Percentiles rank a stretch among this genome's conserved stretches.
phyloP scores from a whole-genome alignment of 2,329 filamentous ascomycete species.

The Teratosphaeria gauchensis region DNA sequence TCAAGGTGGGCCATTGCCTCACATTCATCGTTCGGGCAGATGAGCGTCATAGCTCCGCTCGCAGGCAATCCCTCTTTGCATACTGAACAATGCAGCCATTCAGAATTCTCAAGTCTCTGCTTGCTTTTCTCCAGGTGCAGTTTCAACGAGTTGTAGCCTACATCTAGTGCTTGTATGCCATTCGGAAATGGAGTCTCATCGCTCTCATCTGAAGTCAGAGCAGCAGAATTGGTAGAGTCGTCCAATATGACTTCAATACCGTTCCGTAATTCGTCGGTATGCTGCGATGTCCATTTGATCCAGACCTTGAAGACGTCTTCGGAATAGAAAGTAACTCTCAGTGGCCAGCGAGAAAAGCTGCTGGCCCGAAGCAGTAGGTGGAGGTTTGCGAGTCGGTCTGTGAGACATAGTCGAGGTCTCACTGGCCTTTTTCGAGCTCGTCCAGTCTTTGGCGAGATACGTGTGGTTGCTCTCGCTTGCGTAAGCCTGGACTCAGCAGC shows the following conservation, averaged over 20 bases:
- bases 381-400: slow-evolving; percentile 65
- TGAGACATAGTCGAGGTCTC: slow-evolving; percentile 51
- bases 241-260: slow-evolving; percentile 37
- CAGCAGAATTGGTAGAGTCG: slow-evolving; percentile 4
- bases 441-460: slow-evolving; percentile 29
- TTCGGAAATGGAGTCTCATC: not conserved
- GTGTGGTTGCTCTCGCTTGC: slow-evolving; percentile 29
- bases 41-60: slow-evolving; percentile 34
- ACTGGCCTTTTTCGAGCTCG: slow-evolving; percentile 41
- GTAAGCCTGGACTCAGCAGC: slow-evolving; percentile 52
- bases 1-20: slow-evolving; percentile 42
- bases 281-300: slow-evolving; percentile 47
- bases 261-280: slow-evolving; percentile 38
- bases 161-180: slow-evolving; percentile 39
- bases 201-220: not conserved
- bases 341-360: slow-evolving; percentile 75
- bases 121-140: slow-evolving; percentile 43
- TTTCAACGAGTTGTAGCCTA: slow-evolving; percentile 44
- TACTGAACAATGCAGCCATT: slow-evolving; percentile 36
- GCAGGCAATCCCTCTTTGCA: slow-evolving; percentile 36
- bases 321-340: slow-evolving; percentile 70
- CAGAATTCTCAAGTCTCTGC: slow-evolving; percentile 30
- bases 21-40: slow-evolving; percentile 45
- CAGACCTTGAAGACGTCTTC: slow-evolving; percentile 61
- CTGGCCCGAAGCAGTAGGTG: slow-evolving; percentile 69